phyloP scores from a whole-genome alignment of 495 filamentous ascomycete species.

The Annulohypoxylon bovei region DNA sequence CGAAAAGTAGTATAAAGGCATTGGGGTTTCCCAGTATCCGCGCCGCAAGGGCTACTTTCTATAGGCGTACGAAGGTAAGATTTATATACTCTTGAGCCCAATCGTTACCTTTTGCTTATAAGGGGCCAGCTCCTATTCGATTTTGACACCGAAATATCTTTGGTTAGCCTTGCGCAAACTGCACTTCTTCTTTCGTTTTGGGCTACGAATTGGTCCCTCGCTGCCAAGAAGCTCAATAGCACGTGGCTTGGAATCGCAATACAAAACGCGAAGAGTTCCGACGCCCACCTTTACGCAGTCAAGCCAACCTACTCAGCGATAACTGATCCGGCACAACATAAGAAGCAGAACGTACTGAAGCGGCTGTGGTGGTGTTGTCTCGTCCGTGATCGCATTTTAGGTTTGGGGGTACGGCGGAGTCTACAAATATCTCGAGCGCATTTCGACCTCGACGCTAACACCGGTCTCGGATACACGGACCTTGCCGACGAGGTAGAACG shows the following conservation, averaged over 20 bases:
- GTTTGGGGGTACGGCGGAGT: slow-evolving; percentile 58
- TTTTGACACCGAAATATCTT: slow-evolving; percentile 48
- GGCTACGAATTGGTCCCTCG: slow-evolving; percentile 50
- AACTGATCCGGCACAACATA: slow-evolving; percentile 42
- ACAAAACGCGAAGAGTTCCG: slow-evolving; percentile 58
- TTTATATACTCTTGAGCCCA: background rate
- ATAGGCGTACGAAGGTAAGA: slow-evolving; percentile 54
- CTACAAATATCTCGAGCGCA: slow-evolving; percentile 57
- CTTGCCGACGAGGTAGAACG: slow-evolving; percentile 55
- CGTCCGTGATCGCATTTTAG: slow-evolving; percentile 60
- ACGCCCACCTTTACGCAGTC: slow-evolving; percentile 50
- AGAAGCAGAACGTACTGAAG: slow-evolving; percentile 50
- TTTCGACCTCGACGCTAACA: slow-evolving; percentile 50
- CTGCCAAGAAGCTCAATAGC: slow-evolving; percentile 55
- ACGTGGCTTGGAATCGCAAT: slow-evolving; percentile 59
- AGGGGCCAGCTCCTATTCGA: slow-evolving; percentile 46
- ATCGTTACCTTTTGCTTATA: slow-evolving; percentile 8
- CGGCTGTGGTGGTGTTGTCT: slow-evolving; percentile 63
- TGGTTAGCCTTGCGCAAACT: slow-evolving; percentile 53
- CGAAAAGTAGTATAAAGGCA: slow-evolving; percentile 51
- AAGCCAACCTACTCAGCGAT: slow-evolving; percentile 40
- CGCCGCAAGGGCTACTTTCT: slow-evolving; percentile 55
- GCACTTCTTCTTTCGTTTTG: slow-evolving; percentile 55
- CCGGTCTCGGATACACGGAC: slow-evolving; percentile 50
- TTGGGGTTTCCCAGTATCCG: slow-evolving; percentile 57